These are phyloP conservation scores for Trichophyton rubrum DNA, from an alignment of 2,329 filamentous ascomycete species.

Conservation along the genomic window DNA sequence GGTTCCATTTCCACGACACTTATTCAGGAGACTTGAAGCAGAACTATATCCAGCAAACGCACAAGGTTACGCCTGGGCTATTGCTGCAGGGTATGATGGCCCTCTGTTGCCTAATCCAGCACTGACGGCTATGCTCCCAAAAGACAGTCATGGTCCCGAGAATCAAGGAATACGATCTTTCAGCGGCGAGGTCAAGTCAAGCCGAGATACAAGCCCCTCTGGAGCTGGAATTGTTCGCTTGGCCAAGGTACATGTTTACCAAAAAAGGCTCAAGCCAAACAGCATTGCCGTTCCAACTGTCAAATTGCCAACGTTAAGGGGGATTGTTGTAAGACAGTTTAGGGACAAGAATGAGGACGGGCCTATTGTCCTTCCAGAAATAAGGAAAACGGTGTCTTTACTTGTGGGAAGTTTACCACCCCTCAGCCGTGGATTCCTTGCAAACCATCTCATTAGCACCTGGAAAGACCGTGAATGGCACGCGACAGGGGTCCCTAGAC, in stretches of 20 bases:
- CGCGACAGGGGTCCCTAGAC: background rate
- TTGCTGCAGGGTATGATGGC: conserved; percentile 3
- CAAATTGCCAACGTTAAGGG: background rate
- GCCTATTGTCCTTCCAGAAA: background rate
- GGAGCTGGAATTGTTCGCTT: background rate
- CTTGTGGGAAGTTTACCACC: background rate
- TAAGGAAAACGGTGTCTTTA: background rate
- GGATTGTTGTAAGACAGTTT: background rate
- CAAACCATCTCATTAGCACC: background rate
- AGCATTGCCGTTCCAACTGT: background rate
- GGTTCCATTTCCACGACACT: background rate
- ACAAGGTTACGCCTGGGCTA: background rate
- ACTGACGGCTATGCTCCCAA: background rate
- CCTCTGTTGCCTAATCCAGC: background rate
- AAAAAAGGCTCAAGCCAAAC: background rate
- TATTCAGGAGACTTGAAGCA: background rate
- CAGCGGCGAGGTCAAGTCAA: background rate
- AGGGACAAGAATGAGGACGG: background rate
- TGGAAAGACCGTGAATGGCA: background rate
- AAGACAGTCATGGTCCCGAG: background rate
- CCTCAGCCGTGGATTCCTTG: background rate
- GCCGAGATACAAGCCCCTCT: background rate
- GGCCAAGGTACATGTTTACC: background rate
- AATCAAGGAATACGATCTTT: background rate
- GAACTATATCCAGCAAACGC: conserved; percentile 1